phyloP scores from a whole-genome alignment of 345 rosid species.

The Cardamine occulta region DNA sequence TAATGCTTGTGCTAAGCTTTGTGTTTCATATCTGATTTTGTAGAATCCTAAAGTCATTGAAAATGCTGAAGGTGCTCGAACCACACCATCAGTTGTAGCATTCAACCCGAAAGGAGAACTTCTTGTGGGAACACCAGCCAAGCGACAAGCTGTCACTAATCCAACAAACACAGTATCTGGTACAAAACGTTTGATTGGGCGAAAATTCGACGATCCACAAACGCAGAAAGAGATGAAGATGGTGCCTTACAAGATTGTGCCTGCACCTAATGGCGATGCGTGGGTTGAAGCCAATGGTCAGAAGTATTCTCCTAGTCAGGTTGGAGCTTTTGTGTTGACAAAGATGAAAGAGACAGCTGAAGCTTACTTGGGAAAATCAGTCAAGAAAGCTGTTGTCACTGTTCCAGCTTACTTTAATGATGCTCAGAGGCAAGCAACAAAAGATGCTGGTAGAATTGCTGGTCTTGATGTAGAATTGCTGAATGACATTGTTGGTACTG shows the following conservation, averaged over 20 bases:
- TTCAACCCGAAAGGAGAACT: constrained; percentile 76
- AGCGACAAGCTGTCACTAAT: constrained; percentile 91
- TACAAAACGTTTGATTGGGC: constrained; percentile 83
- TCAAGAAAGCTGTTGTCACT: constrained; percentile 77
- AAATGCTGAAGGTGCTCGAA: constrained; percentile 89
- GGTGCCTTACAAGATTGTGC: constrained; percentile 88
- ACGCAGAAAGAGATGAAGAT: constrained; percentile 84
- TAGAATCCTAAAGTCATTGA: constrained; percentile 90
- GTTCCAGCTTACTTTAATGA: constrained; percentile 96
- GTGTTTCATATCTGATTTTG: constrained; percentile 9
- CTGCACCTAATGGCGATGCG: constrained; percentile 91
- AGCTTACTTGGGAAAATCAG: constrained; percentile 72
- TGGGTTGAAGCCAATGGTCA: constrained; percentile 92
- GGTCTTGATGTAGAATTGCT: constrained; percentile 85
- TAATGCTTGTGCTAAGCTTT: neutral
- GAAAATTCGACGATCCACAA: constrained; percentile 76
- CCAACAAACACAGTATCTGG: constrained; percentile 80
- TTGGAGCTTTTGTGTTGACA: constrained; percentile 79
- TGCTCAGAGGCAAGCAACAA: constrained; percentile 96
- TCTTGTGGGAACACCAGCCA: constrained; percentile 91
- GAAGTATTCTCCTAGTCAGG: constrained; percentile 86
- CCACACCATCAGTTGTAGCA: constrained; percentile 92
- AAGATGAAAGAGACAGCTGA: constrained; percentile 97
- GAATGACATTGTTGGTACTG: constrained; percentile 40
- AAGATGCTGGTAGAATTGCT: constrained; percentile 94